These are phyloP conservation scores for Parsonsia alboflavescens DNA, from an alignment of 257 asterid genomes.

Conservation along the genomic window DNA sequence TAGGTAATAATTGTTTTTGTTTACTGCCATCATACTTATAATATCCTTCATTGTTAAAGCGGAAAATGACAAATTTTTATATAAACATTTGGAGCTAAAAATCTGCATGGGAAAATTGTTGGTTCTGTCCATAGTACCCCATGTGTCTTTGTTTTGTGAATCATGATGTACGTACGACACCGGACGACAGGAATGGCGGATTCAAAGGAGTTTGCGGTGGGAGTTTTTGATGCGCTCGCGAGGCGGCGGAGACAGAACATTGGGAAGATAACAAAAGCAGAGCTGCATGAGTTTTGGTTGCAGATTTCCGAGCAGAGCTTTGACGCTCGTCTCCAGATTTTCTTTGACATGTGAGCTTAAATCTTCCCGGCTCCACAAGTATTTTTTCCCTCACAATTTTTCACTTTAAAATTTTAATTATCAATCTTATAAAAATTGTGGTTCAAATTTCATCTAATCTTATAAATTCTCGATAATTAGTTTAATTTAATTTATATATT, in stretches of 20 bases:
- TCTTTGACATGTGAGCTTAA: slow-evolving; percentile 72
- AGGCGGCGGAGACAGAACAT: slow-evolving; percentile 64
- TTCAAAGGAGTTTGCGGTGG: slow-evolving; percentile 81
- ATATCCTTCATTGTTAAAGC: not conserved
- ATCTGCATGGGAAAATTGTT: not conserved
- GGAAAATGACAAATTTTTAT: not conserved
- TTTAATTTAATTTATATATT: not conserved
- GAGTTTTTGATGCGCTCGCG: slow-evolving; percentile 74
- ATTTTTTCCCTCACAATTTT: not conserved
- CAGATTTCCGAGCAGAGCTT: slow-evolving; percentile 83
- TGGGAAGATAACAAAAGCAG: slow-evolving; percentile 57
- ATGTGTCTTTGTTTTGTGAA: not conserved
- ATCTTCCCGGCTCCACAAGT: not conserved
- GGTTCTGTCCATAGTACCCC: not conserved
- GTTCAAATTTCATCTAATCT: too few relatives aligned
- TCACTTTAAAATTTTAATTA: too few relatives aligned
- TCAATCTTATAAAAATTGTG: too few relatives aligned
- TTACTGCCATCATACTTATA: too few relatives aligned
- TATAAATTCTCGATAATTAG: too few relatives aligned
- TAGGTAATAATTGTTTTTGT: slow-evolving; percentile 38
- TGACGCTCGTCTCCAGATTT: slow-evolving; percentile 91
- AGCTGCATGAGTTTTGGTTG: slow-evolving; percentile 79
- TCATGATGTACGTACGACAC: not conserved
- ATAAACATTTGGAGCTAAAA: not conserved
- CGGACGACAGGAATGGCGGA: slow-evolving; percentile 66